Conservation (phyloP, 768 basidiomycete species). For the Lactarius deliciosus region DNA sequence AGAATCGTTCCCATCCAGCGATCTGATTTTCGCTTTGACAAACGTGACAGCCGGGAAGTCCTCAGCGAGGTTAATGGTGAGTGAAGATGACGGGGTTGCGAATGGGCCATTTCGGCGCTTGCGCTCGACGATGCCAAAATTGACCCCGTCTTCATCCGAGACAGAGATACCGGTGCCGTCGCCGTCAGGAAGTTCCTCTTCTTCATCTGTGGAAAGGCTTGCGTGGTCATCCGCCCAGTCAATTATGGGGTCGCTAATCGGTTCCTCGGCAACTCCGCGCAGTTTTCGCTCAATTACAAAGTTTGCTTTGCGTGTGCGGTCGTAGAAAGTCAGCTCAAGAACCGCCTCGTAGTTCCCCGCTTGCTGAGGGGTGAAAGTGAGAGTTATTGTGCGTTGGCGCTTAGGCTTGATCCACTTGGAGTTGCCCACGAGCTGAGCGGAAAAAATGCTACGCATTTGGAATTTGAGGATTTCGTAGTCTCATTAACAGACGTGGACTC, state of each 20-base stretch:
- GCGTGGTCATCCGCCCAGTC: not conserved
- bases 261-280: conserved; percentile 8
- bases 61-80: conserved; percentile 25
- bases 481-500: not conserved
- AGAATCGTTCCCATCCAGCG: conserved; percentile 10
- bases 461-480: not conserved
- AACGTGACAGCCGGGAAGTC: conserved; percentile 22
- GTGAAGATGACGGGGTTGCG: conserved; percentile 11
- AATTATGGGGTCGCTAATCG: not conserved
- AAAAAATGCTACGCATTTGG: conserved; percentile 9
- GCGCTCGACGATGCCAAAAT: conserved; percentile 54
- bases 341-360: conserved; percentile 17
- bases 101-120: conserved; percentile 32
- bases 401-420: conserved; percentile 7
- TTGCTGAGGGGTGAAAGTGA: conserved; percentile 17
- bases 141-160: conserved; percentile 37
- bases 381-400: not conserved
- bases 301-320: conserved; percentile 4
- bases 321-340: conserved; percentile 19
- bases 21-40: conserved; percentile 12
- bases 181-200: conserved; percentile 40
- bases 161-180: conserved; percentile 46
- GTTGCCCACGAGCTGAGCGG: conserved; percentile 10
- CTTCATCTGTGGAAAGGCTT: conserved; percentile 12
- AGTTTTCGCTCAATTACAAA: conserved; percentile 16